Evolutionary conservation across 2,329 filamentous ascomycete species (phyloP), one percentile per base, ranked within the genome.

Genomic region (Plenodomus biglobosus): DNA sequence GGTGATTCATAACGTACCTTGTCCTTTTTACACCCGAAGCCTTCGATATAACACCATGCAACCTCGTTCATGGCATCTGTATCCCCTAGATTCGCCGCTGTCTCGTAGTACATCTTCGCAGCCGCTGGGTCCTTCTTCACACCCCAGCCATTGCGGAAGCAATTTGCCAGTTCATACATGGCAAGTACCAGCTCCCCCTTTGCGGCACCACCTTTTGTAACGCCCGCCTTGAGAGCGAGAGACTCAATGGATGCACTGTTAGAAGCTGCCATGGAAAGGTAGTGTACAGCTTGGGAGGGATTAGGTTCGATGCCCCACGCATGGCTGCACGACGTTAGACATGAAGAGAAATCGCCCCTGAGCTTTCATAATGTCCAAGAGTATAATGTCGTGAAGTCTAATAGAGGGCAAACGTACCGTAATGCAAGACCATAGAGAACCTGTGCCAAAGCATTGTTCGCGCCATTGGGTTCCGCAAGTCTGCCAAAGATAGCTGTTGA

Each of bases 1-100:
- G 27, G 39, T 45, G 37, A 38, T 42, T 40, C 34, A 42, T 47
- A 52, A 83, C 89, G 74, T 80, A 96, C 92, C 88, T 96, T 97
- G 78, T 99, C 92, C 73, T 97, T 99, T 73, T 91, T 94, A 67
- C 91, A 92, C 27, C 94, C 94, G 73, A 95, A 96, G n/a, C 94
- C 94, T 69, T 96, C 88, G 21, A 95, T 74, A 79, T 94, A 97
- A 77, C 94, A 99, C 90, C 91, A 95, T 30, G 86, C 94, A 44
- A 87, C 87, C 73, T 97, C 92, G 69, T 96, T 96, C 92, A 97
- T 96, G 48, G 92, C 94, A 76, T 99, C 94, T 38, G 89, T 90
- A 73, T 99, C 94, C 52, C 94, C 94, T 58, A 99, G 76, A 71
- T 99, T 97, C 52, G 94, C 94, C 21, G 94, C 94, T 8, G 92